Evolutionary conservation across 495 filamentous ascomycete genomes (phyloP), one percentile per base, ranked within the genome.

Genomic region (Staphylotrichum longicolle): DNA sequence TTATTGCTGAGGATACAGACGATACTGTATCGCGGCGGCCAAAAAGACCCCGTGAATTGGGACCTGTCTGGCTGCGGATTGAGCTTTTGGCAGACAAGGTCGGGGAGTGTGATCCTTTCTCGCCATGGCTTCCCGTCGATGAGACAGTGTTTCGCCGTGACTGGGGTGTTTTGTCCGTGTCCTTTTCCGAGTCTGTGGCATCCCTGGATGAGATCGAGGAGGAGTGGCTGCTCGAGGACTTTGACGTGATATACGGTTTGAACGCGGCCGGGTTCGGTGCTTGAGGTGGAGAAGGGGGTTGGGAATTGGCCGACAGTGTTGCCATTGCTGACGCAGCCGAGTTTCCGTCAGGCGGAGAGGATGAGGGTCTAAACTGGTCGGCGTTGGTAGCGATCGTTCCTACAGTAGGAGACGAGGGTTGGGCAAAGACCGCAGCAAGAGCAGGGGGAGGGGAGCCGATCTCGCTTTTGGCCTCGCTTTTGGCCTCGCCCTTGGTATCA

Each of bases 291-390:
- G 86, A 85, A 45, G 72, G 54, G 4, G 83, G 76, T 15, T 81
- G 81, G 0, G 86, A 84, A 11, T 82, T 80, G 20, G 68, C 83
- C n/a, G 86, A 83, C 12, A 92, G 81, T 12, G 83, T 85, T 61
- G 85, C 86, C 82, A 92, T 90, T 11, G 82, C 75, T 60, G 77
- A 82, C 12, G 82, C 76, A 7, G 86, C 88, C 68, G 66, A 57
- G 9, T 82, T 79, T 58, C 79, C 78, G 62, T 82, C 77, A n/a
- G 84, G 78, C 7, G 74, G 77, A 20, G 75, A 74, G 1, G 73
- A 72, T 8, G 74, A 71, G 15, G 72, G 70, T 40, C 75, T 77
- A 59, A 82, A 72, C 14, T 81, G 75, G 55, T 90, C 85, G n/a
- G 83, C 79, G 53, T 83, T 85, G 9, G 80, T 81, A 62, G 81